These are phyloP conservation scores for Dianthus caryophyllus DNA, from an alignment of 148 eudicot species.

Conservation along the genomic window DNA sequence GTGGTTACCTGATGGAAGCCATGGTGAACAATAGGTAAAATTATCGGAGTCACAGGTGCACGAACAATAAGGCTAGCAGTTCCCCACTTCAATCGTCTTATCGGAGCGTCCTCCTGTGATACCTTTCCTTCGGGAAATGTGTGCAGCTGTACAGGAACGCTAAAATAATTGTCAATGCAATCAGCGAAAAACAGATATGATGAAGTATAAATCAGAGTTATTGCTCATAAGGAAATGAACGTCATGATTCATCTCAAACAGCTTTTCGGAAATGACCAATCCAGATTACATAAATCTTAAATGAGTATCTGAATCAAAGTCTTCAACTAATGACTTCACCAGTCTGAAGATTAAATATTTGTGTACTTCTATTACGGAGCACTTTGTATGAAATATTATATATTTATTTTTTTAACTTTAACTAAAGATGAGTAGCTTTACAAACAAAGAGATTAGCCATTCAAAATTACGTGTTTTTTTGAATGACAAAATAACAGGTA, in stretches of 20 bases:
- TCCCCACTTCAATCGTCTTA: slow-evolving; percentile 94
- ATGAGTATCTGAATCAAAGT: not conserved
- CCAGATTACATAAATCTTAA: not conserved
- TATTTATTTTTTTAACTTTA: not conserved
- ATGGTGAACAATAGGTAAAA: slow-evolving; percentile 77
- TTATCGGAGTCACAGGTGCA: slow-evolving; percentile 80
- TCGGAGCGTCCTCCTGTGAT: slow-evolving; percentile 66
- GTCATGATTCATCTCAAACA: not conserved
- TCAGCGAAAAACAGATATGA: not conserved
- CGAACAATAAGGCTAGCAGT: slow-evolving; percentile 95
- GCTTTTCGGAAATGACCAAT: not conserved
- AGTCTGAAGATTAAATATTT: not conserved
- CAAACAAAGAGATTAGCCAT: not conserved
- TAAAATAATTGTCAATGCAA: not conserved
- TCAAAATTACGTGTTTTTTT: not conserved
- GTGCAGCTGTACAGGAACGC: slow-evolving; percentile 52
- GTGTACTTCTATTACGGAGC: too few species aligned
- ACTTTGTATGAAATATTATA: too few species aligned
- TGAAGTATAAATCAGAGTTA: not conserved
- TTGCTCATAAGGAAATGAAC: not conserved
- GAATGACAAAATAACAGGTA: not conserved
- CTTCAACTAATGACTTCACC: not conserved
- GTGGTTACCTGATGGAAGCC: slow-evolving; percentile 73
- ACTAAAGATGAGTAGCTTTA: not conserved
- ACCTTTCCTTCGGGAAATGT: slow-evolving; percentile 97